Conservation (phyloP, 768 basidiomycete genomes). For the Cystobasidium tubakii region DNA sequence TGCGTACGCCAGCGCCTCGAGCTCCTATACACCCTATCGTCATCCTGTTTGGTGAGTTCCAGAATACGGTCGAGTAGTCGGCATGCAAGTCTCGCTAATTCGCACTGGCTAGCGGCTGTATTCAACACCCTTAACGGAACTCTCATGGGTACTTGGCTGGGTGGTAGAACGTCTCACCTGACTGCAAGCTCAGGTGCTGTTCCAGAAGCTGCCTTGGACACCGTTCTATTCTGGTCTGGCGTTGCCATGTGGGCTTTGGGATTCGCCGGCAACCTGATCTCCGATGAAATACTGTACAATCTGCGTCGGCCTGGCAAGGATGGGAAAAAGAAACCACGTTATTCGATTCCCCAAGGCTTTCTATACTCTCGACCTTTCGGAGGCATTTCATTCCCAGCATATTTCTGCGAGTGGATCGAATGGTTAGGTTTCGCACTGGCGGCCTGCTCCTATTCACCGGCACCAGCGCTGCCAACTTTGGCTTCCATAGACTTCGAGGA, state of each 20-base stretch:
- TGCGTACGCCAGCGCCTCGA: constrained; percentile 67
- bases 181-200: constrained; percentile 20
- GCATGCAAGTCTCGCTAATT: too few species aligned
- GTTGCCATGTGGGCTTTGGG: constrained; percentile 65
- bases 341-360: constrained; percentile 55
- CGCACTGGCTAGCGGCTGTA: constrained; percentile 49
- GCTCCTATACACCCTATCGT: constrained; percentile 69
- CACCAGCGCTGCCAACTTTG: constrained; percentile 9
- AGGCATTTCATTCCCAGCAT: constrained; percentile 84
- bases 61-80: too few species aligned
- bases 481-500: background rate
- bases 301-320: constrained; percentile 53
- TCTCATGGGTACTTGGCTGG: constrained; percentile 64
- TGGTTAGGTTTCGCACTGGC: constrained; percentile 84
- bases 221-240: constrained; percentile 58
- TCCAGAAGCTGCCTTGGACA: constrained; percentile 20
- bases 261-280: constrained; percentile 69
- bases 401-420: constrained; percentile 90
- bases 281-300: constrained; percentile 82
- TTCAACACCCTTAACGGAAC: constrained; percentile 73
- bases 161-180: constrained; percentile 31
- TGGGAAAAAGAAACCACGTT: constrained; percentile 45
- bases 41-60: constrained; percentile 49
- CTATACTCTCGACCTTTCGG: constrained; percentile 71
- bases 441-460: constrained; percentile 48